A percentile compares a stretch with the other conserved stretches of the same genome.
phyloP scores from a whole-genome alignment of 192 early-diverging fungal genomes.

The Mortierella antarctica region DNA sequence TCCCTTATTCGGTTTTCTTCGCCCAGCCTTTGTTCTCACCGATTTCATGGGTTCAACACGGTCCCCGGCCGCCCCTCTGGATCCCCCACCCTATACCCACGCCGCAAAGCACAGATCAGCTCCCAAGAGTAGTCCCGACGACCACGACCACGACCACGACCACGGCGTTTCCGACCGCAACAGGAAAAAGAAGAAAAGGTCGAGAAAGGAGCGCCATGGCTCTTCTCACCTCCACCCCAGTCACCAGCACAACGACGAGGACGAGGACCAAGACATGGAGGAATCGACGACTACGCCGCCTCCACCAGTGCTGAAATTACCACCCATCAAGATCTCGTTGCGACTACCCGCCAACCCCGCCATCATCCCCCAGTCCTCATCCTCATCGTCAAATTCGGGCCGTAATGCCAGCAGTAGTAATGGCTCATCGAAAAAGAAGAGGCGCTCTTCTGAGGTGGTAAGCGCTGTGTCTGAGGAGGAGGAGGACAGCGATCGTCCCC shows the following conservation, averaged over 20 bases:
- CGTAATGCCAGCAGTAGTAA: conserved; percentile 4
- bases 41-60: conserved; percentile 42
- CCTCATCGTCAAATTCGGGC: background rate
- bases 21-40: background rate
- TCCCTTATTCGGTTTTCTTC: background rate
- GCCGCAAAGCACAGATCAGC: conserved; percentile 29
- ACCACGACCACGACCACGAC: background rate
- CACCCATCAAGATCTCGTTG: conserved; percentile 48
- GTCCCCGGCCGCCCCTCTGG: conserved; percentile 23
- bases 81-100: conserved; percentile 27
- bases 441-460: conserved; percentile 24
- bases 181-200: conserved; percentile 36
- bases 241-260: conserved; percentile 1
- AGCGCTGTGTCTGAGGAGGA: conserved; percentile 22
- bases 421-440: conserved; percentile 20
- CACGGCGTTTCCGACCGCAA: background rate
- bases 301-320: conserved; percentile 15
- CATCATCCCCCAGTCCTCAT: conserved; percentile 3
- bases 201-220: conserved; percentile 34
- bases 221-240: background rate
- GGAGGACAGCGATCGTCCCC: background rate
- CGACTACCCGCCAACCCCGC: conserved; percentile 22
- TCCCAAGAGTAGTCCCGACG: conserved; percentile 11
- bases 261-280: background rate
- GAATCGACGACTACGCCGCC: background rate